Evolutionary conservation across 2,329 filamentous ascomycete genomes (phyloP).

Genomic region (Fusarium nodosum): DNA sequence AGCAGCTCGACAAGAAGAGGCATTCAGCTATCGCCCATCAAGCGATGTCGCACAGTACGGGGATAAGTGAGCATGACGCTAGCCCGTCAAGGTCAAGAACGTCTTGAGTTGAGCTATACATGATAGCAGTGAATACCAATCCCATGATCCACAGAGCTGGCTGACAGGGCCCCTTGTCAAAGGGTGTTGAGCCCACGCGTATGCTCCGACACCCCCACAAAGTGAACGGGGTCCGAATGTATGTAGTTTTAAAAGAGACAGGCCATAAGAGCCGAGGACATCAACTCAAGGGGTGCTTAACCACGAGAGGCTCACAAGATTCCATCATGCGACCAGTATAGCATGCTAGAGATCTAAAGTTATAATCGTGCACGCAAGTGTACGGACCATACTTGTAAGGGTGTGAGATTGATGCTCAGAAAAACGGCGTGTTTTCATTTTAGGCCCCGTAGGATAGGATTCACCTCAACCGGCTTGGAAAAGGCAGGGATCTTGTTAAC

Average conservation of each 20-base stretch:
- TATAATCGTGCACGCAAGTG: neutral
- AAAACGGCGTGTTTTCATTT: neutral
- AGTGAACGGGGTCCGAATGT: conserved; percentile 39
- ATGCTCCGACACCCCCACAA: conserved; percentile 43
- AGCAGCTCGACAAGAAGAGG: conserved; percentile 47
- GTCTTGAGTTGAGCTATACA: conserved; percentile 44
- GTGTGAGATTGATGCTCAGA: conserved; percentile 17
- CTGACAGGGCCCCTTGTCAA: conserved; percentile 46
- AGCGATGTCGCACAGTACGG: conserved; percentile 48
- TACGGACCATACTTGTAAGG: conserved; percentile 5
- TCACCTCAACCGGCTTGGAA: conserved; percentile 13
- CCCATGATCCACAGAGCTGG: conserved; percentile 47
- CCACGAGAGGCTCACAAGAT: conserved; percentile 25
- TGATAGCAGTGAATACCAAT: conserved; percentile 34
- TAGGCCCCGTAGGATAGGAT: conserved; percentile 27
- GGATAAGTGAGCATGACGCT: conserved; percentile 39
- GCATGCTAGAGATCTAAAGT: conserved; percentile 10
- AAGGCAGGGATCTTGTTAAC: conserved; percentile 40
- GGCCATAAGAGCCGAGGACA: conserved; percentile 21
- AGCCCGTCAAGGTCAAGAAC: conserved; percentile 45
- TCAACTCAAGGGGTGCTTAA: conserved; percentile 32
- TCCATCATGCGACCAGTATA: conserved; percentile 11
- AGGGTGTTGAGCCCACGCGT: conserved; percentile 46
- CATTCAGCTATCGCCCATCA: conserved; percentile 41
- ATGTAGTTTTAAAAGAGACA: conserved; percentile 31